phyloP scores from a whole-genome alignment of 2,329 filamentous ascomycete species.

The Tricladium varicosporioides region DNA sequence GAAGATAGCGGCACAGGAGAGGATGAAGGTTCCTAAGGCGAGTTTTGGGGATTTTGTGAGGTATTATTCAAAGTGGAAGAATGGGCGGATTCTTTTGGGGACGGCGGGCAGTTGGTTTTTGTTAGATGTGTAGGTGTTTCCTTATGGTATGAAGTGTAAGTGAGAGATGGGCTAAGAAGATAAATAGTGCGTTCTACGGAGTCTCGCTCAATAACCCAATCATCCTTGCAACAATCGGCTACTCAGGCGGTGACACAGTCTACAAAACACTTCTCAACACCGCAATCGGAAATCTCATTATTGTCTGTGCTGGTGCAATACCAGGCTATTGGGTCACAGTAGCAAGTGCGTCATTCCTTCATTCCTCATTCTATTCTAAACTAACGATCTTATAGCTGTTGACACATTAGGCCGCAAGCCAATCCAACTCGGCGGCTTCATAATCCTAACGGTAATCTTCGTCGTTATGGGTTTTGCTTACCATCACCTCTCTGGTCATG shows the following conservation, averaged over 20 bases:
- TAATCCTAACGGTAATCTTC: constrained; percentile 60
- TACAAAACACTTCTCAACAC: constrained; percentile 71
- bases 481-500: constrained; percentile 44
- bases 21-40: constrained; percentile 58
- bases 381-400: constrained; percentile 34
- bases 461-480: constrained; percentile 61
- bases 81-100: constrained; percentile 71
- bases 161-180: neutral
- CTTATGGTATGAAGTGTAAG: neutral
- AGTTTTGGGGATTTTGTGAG: constrained; percentile 68
- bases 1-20: constrained; percentile 51
- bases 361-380: neutral
- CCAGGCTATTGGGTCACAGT: constrained; percentile 82
- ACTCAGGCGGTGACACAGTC: constrained; percentile 58
- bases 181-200: constrained; percentile 51
- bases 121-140: constrained; percentile 39
- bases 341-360: constrained; percentile 39
- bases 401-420: constrained; percentile 76
- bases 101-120: constrained; percentile 82
- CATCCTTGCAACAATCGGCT: constrained; percentile 72
- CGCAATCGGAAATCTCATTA: constrained; percentile 74
- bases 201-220: constrained; percentile 73
- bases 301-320: constrained; percentile 74
- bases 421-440: constrained; percentile 65
- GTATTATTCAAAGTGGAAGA: constrained; percentile 70